Base-by-base conservation (phyloP, 352 stramenopile species). In the Phytopythium boreale region DNA sequence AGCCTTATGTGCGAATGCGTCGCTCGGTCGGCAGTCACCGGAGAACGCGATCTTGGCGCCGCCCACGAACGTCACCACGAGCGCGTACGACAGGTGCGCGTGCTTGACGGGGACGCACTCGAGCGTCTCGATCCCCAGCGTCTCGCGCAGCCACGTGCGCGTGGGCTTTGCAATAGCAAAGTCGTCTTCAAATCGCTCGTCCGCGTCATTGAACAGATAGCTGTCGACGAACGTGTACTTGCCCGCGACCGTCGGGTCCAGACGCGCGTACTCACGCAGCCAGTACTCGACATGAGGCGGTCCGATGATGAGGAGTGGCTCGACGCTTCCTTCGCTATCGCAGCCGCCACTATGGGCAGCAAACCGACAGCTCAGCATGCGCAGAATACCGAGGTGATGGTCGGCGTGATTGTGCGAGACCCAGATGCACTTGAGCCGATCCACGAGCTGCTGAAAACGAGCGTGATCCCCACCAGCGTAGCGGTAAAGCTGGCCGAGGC, bases 401-500 rank as follows among this genome's bases (percentile, higher is more conserved):
- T 99, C 97, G 0, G 97, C 96, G 72, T 99, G 97, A 57, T 97
- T 97, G 77, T 99, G 97, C 22, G 94, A 98, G 61, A 99, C 97
- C 95, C 95, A 99, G 56, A 99, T 84, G 62, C 95, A 97, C 57
- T 95, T 86, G 37, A 98, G 69, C 34, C 81, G 67, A 69, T 76
- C 69, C 11, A 95, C 69, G 31, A 90, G 89, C 24, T 76, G 70
- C 12, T 74, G 71, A 24, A 93, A 59, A 20, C 70, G 70, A 10
- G 53, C 50, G 8, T 53, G 34, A 24, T 92, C 75, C 1, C 83
- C 84, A 29, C 72, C 70, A 0, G 75, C 77, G 61, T 81, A 87
- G 17, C 80, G 78, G 22, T 80, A 88, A 27, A 99, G 66, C 74
- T 99, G 97, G 2, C 95, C 96, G 0, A 98, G 72, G 47, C 90